Base-by-base conservation (phyloP, 176 grass and related monocot species). In the Oryza australiensis region DNA sequence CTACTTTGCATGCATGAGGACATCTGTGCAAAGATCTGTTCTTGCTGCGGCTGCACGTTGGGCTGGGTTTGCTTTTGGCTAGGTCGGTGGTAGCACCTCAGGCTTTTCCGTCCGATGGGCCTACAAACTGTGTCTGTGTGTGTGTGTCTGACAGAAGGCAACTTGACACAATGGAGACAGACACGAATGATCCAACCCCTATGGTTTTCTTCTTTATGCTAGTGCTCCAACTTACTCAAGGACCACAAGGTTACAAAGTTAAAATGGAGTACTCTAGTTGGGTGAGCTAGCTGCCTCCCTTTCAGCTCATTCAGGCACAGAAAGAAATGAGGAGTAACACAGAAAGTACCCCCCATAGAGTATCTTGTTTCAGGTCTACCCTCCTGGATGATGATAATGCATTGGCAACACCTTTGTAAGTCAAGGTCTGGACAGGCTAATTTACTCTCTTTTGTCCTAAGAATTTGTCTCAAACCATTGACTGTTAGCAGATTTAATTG, bases 71-170 rank as follows among this genome's bases (percentile, higher is more conserved):
- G 72, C 78, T 80, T 90, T 90, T 62, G 70, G 53, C 65, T 84
- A 70, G 89, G 80, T 83, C 76, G 89, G 80, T 87, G 80, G 64
- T 76, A 84, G 80, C 84, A 9, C 35, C 41, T 8, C 80, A 79
- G 65, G 65, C 82, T 81, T 89, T 89, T 70, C 64, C 32, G 53
- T 75, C 70, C 51, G 30, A 30, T 68, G 82, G 72, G 64, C 66
- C 83, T 67, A 81, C 33, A 6, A n/a, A 22, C 42, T 80, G 66
- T 69, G 22, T 23, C 5, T 7, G 1, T 37, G 35, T 37, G 7
- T 69, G 55, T 24, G n/a, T 22, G 49, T 7, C 55, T 14, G 71
- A 71, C 13, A 51, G 26, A 28, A 76, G 72, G 77, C 64, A 85
- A 72, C 72, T 71, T 72, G 72, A 72, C 23, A 59, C 20, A 81